phyloP scores from a whole-genome alignment of 805 yeast species.

The Metschnikowia proteae region DNA sequence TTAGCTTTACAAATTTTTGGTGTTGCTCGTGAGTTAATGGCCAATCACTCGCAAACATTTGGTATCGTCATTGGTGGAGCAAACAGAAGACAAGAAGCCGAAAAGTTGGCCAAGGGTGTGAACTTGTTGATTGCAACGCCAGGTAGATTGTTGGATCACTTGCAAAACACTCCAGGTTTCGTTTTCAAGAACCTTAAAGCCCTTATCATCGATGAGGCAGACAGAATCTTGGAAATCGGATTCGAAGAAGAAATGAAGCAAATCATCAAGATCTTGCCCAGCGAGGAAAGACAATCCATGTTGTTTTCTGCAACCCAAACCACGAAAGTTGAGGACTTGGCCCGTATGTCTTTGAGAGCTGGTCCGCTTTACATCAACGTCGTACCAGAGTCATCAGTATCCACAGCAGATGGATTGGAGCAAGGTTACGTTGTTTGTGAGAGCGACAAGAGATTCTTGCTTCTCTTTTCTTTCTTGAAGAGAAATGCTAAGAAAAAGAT shows the following conservation, averaged over 20 bases:
- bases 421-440: conserved; percentile 99
- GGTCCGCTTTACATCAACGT: conserved; percentile 95
- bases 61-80: conserved; percentile 99
- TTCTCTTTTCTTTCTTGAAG: conserved; percentile 88
- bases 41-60: conserved; percentile 83
- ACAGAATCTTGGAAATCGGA: conserved; percentile 94
- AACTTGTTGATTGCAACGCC: conserved; percentile 95
- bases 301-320: conserved; percentile 99
- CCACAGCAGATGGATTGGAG: conserved; percentile 95
- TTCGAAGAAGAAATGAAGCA: conserved; percentile 99
- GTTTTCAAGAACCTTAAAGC: conserved; percentile 93
- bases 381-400: conserved; percentile 72
- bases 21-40: conserved; percentile 93
- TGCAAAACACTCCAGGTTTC: conserved; percentile 92
- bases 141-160: conserved; percentile 92
- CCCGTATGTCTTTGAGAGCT: conserved; percentile 89
- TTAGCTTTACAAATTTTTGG: conserved; percentile 96
- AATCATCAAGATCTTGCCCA: conserved; percentile 89
- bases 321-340: conserved; percentile 96
- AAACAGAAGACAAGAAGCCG: conserved; percentile 95
- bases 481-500: conserved; percentile 87
- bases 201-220: conserved; percentile 95
- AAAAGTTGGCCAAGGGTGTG: conserved; percentile 89
- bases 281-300: conserved; percentile 93
- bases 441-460: conserved; percentile 86